phyloP scores from a whole-genome alignment of 768 basidiomycete genomes.

The Suillus sp. region DNA sequence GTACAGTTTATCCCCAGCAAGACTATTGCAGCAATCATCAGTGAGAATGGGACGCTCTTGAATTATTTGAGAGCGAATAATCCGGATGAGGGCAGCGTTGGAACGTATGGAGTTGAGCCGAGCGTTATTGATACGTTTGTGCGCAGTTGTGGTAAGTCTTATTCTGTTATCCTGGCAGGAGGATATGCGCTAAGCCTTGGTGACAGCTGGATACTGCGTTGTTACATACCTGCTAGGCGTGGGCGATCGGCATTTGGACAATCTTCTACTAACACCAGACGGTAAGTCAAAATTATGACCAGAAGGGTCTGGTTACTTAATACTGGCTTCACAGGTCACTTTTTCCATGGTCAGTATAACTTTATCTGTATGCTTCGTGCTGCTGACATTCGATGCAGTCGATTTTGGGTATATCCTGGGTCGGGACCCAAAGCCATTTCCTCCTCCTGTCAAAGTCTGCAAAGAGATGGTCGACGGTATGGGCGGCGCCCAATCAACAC shows the following conservation, averaged over 20 bases:
- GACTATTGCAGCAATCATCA: conserved; percentile 92
- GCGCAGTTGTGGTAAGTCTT: conserved; percentile 84
- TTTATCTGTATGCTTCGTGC: conserved; percentile 3
- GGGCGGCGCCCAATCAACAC: conserved; percentile 96
- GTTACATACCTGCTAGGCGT: conserved; percentile 96
- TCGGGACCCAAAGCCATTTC: conserved; percentile 95
- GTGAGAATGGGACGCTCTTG: conserved; percentile 85
- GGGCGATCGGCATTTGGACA: conserved; percentile 96
- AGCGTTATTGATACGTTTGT: conserved; percentile 95
- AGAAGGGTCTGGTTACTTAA: conserved; percentile 7
- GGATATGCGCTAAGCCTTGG: conserved; percentile 15
- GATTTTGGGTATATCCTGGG: conserved; percentile 99
- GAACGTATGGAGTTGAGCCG: conserved; percentile 94
- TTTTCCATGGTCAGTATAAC: conserved; percentile 85
- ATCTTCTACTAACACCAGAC: conserved; percentile 89
- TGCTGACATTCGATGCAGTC: conserved; percentile 49
- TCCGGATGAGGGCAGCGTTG: conserved; percentile 93
- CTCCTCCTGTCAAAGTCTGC: conserved; percentile 97
- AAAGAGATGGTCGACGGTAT: conserved; percentile 99
- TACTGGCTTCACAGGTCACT: conserved; percentile 59
- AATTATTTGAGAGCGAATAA: conserved; percentile 85
- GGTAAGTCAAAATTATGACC: conserved; percentile 47
- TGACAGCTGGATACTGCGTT: conserved; percentile 94
- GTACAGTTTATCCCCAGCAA: conserved; percentile 95
- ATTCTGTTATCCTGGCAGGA: conserved; percentile 1